Base-by-base conservation (phyloP, 495 filamentous ascomycete genomes). In the Xylaria acuta region DNA sequence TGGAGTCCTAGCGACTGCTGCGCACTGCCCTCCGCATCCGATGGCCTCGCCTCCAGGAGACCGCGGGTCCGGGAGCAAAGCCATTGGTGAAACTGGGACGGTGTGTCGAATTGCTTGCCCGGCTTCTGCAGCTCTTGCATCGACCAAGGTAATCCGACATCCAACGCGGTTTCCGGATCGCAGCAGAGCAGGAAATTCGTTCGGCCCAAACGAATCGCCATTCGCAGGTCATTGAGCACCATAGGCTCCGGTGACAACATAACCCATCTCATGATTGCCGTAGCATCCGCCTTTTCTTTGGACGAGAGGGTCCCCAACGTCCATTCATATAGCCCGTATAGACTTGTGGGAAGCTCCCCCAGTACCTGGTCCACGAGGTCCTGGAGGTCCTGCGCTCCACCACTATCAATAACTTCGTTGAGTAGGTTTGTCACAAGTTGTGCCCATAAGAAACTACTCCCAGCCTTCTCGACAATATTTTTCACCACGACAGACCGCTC, bases 261-360 rank as follows among this genome's bases (percentile, higher is more conserved):
- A 6, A 79, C 80, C 81, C 81, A 83, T 45, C 82, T 79, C 74
- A 83, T 81, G 34, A 83, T 72, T 4, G 75, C 54, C 27, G 80
- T 71, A 6, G 80, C 73, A 62, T 82, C 81, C 27, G 76, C 78
- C 36, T 76, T 78, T 70, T 83, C 81, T 32, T 73, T 56, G 2
- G 77, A 72, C 59, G 78, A 76, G 51, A 82, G 73, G 5, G 77
- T 79, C 25, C 76, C 70, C 6, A 83, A 67, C 69, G 80, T 79
- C 81, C 78, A 79, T 69, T 82, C 80, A 74, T 83, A 83, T 5
- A 83, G 75, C 3, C 79, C 80, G 47, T 80, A 75, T 2, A 83
- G 70, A 41, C 80, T 75, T 30, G 70, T 73, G 2, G 81, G 80
- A 18, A 82, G 72, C 54, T 80, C 80, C n/a, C 73, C 75, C 18